Base-by-base conservation (phyloP, 768 basidiomycete species). In the Multifurca ochricompacta region DNA sequence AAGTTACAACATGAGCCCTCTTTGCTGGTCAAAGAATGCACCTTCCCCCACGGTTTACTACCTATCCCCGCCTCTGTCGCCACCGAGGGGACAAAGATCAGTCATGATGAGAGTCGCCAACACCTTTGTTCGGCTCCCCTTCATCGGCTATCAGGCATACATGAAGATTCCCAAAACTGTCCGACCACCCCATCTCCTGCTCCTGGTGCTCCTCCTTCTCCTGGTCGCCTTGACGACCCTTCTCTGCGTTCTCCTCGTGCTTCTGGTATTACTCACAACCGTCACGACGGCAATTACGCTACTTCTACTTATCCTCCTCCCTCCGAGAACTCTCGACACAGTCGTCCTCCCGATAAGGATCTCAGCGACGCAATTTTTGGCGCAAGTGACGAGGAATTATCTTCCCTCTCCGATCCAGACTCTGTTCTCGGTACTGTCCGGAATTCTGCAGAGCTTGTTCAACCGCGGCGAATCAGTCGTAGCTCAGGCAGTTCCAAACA, bases 401-500 rank as follows among this genome's bases (percentile, higher is more conserved):
- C 71, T 25, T 68, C 72, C 43, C 61, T 71, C 54, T 71, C 71
- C 16, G 65, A 70, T 35, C 61, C 67, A 42, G 64, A 64, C 48
- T 39, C 42, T 54, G 31, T 43, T 54, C 23, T 53, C 52, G n/a
- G 25, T 21, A 10, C 18, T 61, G 21, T 41, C 36, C 39, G 36
- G 32, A 25, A 30, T 61, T 43, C 58, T 41, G 42, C 46, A 18
- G 30, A 25, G 48, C 10, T 28, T 54, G n/a, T 54, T 61, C 51
- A 36, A 39, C 9, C 51, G 39, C 49, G 45, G 27, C 41, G 45
- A 31, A 27, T 25, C 46, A 21, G 11, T 32, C 19, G 54, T 44
- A n/a, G 13, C 40, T 3, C 49, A 45, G 45, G 27, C 39, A 23
- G 27, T 32, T 35, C 50, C 45, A 42, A 42, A 16, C 32, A 8